phyloP scores from a whole-genome alignment of 2,329 filamentous ascomycete species.

The Aureobasidium sp. region DNA sequence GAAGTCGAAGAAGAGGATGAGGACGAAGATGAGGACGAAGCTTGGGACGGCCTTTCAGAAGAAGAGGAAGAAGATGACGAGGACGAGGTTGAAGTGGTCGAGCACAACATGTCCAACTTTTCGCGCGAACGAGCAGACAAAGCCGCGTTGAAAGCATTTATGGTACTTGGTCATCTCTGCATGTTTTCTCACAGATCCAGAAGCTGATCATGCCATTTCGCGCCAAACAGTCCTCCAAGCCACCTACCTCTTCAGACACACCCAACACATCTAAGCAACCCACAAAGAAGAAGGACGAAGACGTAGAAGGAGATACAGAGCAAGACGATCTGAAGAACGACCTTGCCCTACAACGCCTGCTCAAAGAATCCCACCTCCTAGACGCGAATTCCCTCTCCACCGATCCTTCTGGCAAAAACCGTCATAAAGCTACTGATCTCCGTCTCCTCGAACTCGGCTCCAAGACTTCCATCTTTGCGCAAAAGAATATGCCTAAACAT shows the following conservation, averaged over 20 bases:
- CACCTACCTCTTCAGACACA: conserved; percentile 34
- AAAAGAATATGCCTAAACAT: conserved; percentile 82
- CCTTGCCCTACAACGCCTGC: conserved; percentile 80
- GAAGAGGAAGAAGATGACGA: conserved; percentile 30
- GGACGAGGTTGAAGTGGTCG: conserved; percentile 38
- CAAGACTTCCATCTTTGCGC: conserved; percentile 65
- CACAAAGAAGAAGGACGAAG: conserved; percentile 21
- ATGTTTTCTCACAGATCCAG: neutral
- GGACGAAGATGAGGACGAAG: conserved; percentile 23
- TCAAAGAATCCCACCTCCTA: conserved; percentile 87
- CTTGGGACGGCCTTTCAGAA: conserved; percentile 16
- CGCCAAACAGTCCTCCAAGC: conserved; percentile 40
- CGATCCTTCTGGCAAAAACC: conserved; percentile 58
- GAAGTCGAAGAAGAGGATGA: conserved; percentile 24
- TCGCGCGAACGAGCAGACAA: conserved; percentile 33
- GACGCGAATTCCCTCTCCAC: conserved; percentile 50
- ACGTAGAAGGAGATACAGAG: conserved; percentile 50
- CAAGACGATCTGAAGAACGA: conserved; percentile 76
- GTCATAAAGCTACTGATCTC: conserved; percentile 76
- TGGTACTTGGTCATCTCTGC: conserved; percentile 45
- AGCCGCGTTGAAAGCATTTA: conserved; percentile 69
- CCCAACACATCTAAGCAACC: conserved; percentile 20
- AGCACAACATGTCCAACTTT: conserved; percentile 31
- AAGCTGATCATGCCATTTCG: conserved; percentile 22
- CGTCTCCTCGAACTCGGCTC: conserved; percentile 75